Percentiles rank a stretch among this genome's conserved stretches.
Conservation (phyloP, 164 flowering plant species). For the Vitis cinerea region DNA sequence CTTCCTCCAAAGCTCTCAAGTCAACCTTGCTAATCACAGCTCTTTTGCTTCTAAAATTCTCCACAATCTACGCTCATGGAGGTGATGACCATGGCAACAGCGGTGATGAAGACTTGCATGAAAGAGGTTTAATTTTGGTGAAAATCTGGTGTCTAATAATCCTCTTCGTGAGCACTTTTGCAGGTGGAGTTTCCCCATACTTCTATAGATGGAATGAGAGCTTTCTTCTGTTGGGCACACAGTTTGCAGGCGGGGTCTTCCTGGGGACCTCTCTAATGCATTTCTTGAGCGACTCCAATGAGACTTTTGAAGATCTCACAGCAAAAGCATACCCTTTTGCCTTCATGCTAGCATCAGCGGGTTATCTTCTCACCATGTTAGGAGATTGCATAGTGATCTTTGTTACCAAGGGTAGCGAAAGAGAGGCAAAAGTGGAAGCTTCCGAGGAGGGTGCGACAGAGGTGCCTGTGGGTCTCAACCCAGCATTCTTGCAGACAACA, state of each 20-base stretch:
- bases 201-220: conserved; percentile 76
- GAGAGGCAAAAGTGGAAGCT: conserved; percentile 31
- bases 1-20: conserved; percentile 19
- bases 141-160: conserved; percentile 75
- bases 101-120: conserved; percentile 24
- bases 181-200: conserved; percentile 77
- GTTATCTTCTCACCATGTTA: conserved; percentile 79
- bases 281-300: conserved; percentile 70
- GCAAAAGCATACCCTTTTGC: conserved; percentile 62
- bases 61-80: conserved; percentile 36
- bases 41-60: conserved; percentile 26
- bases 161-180: conserved; percentile 61
- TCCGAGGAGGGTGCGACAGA: conserved; percentile 26
- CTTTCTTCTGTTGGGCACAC: conserved; percentile 76
- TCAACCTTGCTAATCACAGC: conserved; percentile 26
- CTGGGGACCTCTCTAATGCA: conserved; percentile 78
- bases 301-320: conserved; percentile 48
- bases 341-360: conserved; percentile 71
- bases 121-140: conserved; percentile 49
- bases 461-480: conserved; percentile 14
- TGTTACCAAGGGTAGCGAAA: conserved; percentile 14
- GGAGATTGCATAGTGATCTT: conserved; percentile 49
- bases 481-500: conserved; percentile 41
- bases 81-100: conserved; percentile 5
- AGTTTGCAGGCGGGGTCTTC: conserved; percentile 86